A percentile compares a stretch with the other conserved stretches of the same genome.
phyloP scores from a whole-genome alignment of 2,329 filamentous ascomycete genomes.

The Metarhizium robertsii region DNA sequence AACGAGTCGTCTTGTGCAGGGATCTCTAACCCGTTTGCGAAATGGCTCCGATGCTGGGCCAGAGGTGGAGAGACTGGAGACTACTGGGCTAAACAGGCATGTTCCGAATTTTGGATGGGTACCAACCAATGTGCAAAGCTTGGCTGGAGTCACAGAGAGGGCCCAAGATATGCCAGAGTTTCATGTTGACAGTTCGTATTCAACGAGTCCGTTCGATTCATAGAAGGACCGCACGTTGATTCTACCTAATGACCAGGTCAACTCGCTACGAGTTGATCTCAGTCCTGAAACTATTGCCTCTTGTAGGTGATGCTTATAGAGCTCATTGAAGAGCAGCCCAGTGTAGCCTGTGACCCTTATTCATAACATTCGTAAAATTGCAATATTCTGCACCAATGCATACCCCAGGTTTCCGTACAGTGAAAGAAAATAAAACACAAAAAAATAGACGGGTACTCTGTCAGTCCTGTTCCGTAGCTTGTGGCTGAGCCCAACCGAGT shows the following conservation, averaged over 20 bases:
- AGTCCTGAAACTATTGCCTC: neutral
- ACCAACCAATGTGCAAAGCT: no score
- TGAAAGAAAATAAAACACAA: neutral
- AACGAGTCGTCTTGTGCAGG: no score
- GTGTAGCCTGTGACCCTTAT: neutral
- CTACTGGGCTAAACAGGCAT: no score
- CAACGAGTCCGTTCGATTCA: neutral
- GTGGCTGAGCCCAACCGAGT: no score
- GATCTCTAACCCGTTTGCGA: no score
- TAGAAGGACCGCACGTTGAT: neutral
- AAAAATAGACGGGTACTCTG: neutral
- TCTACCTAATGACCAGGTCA: neutral
- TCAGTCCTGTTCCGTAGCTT: neutral
- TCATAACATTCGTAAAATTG: conserved; percentile 1
- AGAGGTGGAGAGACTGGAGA: no score
- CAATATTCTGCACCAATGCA: neutral
- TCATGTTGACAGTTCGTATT: neutral
- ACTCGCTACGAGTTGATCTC: neutral
- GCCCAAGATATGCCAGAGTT: neutral
- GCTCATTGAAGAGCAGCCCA: neutral
- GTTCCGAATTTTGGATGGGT: no score
- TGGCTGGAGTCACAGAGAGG: no score
- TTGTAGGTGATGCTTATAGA: no score
- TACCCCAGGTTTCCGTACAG: neutral
- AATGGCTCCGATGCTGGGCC: no score